A percentile compares a stretch with the other conserved stretches of the same genome.
Evolutionary conservation across 805 yeast genomes (phyloP).

Genomic region (Saccharomyces kudriavzevii): DNA sequence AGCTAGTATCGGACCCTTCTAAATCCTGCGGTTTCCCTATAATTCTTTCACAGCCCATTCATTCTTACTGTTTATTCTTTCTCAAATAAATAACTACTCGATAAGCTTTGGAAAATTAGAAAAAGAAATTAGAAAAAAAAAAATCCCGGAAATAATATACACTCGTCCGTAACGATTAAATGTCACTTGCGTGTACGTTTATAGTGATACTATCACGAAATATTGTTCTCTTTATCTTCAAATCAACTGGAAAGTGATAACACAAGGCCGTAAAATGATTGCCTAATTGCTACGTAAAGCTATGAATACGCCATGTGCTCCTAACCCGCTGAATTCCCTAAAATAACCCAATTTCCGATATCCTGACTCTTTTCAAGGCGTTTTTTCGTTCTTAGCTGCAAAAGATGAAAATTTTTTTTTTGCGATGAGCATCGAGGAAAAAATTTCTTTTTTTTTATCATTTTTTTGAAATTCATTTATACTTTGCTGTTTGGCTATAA

Average conservation of each 20-base stretch:
- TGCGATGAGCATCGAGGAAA: neutral
- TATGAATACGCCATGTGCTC: neutral
- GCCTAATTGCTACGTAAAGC: neutral
- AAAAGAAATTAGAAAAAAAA: neutral
- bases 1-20: neutral
- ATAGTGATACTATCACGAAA: neutral
- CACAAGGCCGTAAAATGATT: neutral
- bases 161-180: neutral
- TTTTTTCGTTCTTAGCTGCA: neutral
- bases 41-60: neutral
- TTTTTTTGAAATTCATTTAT: neutral
- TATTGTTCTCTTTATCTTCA: too few relatives aligned
- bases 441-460: neutral
- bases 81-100: neutral
- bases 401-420: neutral
- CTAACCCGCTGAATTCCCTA: neutral
- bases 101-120: constrained; percentile 1
- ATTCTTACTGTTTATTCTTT: neutral
- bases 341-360: neutral
- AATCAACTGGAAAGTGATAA: too few relatives aligned
- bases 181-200: neutral
- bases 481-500: neutral
- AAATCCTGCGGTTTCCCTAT: neutral
- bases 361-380: neutral
- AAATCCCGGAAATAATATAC: neutral